phyloP scores from a whole-genome alignment of 495 filamentous ascomycete genomes.

The Penicillium tannophilum region DNA sequence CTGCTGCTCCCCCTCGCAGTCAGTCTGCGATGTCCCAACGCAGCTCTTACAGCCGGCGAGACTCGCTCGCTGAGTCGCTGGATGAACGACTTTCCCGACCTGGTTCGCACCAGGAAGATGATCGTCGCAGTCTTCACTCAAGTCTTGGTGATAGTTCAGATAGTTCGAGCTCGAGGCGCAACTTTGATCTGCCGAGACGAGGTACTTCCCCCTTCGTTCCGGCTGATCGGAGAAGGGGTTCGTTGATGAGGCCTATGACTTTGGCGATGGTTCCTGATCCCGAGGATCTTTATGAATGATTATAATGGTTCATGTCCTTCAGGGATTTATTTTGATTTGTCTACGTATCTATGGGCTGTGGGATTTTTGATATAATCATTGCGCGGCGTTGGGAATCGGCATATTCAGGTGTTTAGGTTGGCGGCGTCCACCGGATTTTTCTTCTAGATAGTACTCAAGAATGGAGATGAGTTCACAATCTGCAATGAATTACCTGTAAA shows the following conservation, averaged over 20 bases:
- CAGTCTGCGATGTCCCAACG: constrained; percentile 23
- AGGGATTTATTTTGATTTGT: neutral
- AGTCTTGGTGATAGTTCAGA: constrained; percentile 13
- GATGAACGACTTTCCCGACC: neutral
- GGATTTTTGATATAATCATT: constrained; percentile 31
- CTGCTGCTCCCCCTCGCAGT: constrained; percentile 14
- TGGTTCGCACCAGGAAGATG: constrained; percentile 15
- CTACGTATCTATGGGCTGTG: neutral
- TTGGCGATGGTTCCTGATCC: constrained; percentile 46
- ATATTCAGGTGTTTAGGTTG: constrained; percentile 39
- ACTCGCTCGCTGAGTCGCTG: constrained; percentile 16
- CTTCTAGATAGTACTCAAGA: neutral
- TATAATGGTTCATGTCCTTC: neutral
- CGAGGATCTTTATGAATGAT: constrained; percentile 44
- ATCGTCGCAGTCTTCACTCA: constrained; percentile 15
- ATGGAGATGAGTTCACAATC: neutral
- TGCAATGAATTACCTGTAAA: neutral
- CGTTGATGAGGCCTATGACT: constrained; percentile 37
- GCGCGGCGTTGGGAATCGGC: constrained; percentile 19
- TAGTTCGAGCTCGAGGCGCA: constrained; percentile 4
- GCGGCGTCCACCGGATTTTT: constrained; percentile 47
- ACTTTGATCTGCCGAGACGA: constrained; percentile 17
- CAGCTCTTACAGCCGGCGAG: constrained; percentile 10
- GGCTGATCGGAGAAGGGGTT: constrained; percentile 28
- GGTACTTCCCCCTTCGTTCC: constrained; percentile 21